A percentile compares a stretch with the other conserved stretches of the same genome.
phyloP scores from a whole-genome alignment of 2,329 filamentous ascomycete species.

The Pseudocercospora cruenta region DNA sequence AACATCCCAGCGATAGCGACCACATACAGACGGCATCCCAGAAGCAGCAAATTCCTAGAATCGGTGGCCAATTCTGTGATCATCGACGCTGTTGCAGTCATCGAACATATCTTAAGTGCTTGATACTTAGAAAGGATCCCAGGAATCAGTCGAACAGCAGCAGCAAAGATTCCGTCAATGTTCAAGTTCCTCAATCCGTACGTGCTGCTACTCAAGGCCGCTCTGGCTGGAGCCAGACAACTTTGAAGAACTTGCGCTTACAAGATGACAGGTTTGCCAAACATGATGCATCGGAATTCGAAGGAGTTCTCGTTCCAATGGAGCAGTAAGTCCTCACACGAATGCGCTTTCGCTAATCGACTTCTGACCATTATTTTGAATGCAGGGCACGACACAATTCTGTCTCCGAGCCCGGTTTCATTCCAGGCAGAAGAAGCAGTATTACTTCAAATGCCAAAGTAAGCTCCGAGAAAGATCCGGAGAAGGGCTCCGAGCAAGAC shows the following conservation, averaged over 20 bases:
- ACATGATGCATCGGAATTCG: constrained; percentile 55
- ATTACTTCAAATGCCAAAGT: neutral
- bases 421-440: constrained; percentile 2
- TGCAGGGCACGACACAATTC: neutral
- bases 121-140: neutral
- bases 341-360: neutral
- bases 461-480: neutral
- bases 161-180: neutral
- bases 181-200: constrained; percentile 13
- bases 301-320: constrained; percentile 56
- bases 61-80: neutral
- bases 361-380: neutral
- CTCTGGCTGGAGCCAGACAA: neutral
- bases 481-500: constrained; percentile 1
- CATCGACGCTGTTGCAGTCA: neutral
- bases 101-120: neutral
- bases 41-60: neutral
- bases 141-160: neutral
- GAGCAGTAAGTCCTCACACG: constrained; percentile 34
- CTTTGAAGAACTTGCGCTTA: neutral
- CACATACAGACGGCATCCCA: neutral
- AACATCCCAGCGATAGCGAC: neutral
- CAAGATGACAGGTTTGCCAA: constrained; percentile 46
- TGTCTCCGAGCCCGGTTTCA: neutral
- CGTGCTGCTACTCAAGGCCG: neutral